Percentiles rank a stretch among this genome's conserved stretches.
Conservation (phyloP, 257 asterid genomes). For the Penstemon newberryi region DNA sequence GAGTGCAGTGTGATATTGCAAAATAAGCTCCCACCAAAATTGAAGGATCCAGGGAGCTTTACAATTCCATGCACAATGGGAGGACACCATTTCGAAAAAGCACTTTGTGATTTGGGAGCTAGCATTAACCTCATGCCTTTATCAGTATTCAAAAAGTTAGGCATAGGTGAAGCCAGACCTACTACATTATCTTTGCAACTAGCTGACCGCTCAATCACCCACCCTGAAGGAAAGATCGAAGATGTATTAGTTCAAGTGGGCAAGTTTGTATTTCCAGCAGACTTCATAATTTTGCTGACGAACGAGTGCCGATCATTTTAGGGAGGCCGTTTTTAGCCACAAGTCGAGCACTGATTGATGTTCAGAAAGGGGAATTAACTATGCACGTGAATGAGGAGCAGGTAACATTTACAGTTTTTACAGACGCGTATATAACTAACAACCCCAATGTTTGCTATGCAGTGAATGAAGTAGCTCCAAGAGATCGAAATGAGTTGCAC, state of each 20-base stretch:
- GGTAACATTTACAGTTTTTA: too few relatives aligned
- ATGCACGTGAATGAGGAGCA: too few relatives aligned
- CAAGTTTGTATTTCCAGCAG: background rate
- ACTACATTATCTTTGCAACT: background rate
- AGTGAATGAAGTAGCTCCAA: too few relatives aligned
- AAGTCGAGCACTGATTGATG: background rate
- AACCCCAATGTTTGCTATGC: too few relatives aligned
- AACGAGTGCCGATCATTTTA: background rate
- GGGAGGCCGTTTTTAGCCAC: slow-evolving; percentile 7
- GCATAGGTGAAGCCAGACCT: too few relatives aligned
- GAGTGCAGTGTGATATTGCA: background rate
- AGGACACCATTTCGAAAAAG: too few relatives aligned
- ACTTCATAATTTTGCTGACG: background rate
- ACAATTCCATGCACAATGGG: background rate
- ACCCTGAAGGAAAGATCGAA: background rate
- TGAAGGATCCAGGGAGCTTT: background rate
- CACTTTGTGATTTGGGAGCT: too few relatives aligned
- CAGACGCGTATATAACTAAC: too few relatives aligned
- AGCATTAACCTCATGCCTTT: too few relatives aligned
- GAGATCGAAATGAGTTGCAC: too few relatives aligned
- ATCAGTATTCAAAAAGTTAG: too few relatives aligned
- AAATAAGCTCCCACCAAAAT: background rate
- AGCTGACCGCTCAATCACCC: background rate
- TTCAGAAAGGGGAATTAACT: background rate
- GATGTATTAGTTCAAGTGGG: background rate